Conservation (phyloP, 192 early-diverging fungal species). For the Chytriomyces hyalinus region DNA sequence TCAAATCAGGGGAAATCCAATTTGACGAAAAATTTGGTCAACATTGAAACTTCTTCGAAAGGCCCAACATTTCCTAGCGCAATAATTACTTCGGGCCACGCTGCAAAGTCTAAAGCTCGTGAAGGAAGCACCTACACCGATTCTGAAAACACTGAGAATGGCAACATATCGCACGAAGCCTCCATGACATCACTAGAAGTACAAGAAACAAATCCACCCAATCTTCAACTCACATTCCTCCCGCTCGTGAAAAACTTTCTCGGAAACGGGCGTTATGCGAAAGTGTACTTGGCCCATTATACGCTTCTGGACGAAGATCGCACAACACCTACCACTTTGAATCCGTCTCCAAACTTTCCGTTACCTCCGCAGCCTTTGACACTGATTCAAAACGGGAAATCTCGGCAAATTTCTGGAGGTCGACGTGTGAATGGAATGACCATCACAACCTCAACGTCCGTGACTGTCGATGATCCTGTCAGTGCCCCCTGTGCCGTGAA, state of each 20-base stretch:
- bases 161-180: slow-evolving; percentile 17
- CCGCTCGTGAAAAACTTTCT: slow-evolving; percentile 59
- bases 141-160: slow-evolving; percentile 2
- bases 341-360: background rate
- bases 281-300: slow-evolving; percentile 53
- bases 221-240: slow-evolving; percentile 51
- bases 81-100: background rate
- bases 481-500: slow-evolving; percentile 58
- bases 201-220: slow-evolving; percentile 26
- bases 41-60: background rate
- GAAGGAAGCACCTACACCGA: background rate
- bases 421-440: background rate
- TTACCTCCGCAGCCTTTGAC: no score
- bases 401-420: background rate
- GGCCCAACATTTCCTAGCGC: background rate
- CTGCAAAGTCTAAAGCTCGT: background rate
- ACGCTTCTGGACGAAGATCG: slow-evolving; percentile 20
- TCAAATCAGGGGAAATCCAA: background rate
- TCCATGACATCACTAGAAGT: background rate
- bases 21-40: background rate
- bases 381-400: background rate
- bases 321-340: background rate
- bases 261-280: slow-evolving; percentile 55
- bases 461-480: background rate
- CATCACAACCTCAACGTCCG: background rate